Evolutionary conservation across 1,284 basidiomycete genomes (phyloP).

Genomic region (Apiotrichum montevideense): DNA sequence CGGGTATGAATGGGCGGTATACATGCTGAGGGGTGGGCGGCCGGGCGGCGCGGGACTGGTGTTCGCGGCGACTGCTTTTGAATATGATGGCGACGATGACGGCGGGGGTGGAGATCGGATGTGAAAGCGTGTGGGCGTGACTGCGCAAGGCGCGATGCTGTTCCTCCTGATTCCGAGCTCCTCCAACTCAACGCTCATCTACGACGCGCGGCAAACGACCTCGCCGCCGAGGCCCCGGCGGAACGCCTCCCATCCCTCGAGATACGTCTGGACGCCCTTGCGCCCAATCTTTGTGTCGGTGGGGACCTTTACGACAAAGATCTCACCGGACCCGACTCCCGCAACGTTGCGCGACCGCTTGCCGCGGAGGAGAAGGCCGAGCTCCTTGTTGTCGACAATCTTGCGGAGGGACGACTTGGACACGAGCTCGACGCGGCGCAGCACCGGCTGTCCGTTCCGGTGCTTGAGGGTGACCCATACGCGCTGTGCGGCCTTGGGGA

Average conservation of each 20-base stretch:
- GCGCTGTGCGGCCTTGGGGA: slow-evolving; percentile 30
- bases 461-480: slow-evolving; percentile 45
- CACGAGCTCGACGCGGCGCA: slow-evolving; percentile 37
- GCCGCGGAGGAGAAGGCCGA: slow-evolving; percentile 41
- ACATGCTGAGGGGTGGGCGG: slow-evolving; percentile 11
- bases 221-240: slow-evolving; percentile 45
- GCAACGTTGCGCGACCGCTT: slow-evolving; percentile 40
- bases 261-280: slow-evolving; percentile 27
- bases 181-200: not conserved
- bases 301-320: slow-evolving; percentile 38
- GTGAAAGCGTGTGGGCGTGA: too few species aligned
- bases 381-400: slow-evolving; percentile 31
- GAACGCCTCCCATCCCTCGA: slow-evolving; percentile 48
- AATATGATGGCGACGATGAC: not conserved
- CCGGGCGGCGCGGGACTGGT: not conserved
- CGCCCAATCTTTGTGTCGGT: slow-evolving; percentile 18
- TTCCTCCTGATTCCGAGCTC: too few species aligned
- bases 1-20: slow-evolving; percentile 21
- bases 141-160: too few species aligned
- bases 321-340: slow-evolving; percentile 44
- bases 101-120: not conserved
- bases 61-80: too few species aligned
- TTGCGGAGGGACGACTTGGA: slow-evolving; percentile 38
- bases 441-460: slow-evolving; percentile 42
- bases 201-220: slow-evolving; percentile 39